phyloP scores from a whole-genome alignment of 2,329 filamentous ascomycete genomes.

The Cryphonectria naterciae region DNA sequence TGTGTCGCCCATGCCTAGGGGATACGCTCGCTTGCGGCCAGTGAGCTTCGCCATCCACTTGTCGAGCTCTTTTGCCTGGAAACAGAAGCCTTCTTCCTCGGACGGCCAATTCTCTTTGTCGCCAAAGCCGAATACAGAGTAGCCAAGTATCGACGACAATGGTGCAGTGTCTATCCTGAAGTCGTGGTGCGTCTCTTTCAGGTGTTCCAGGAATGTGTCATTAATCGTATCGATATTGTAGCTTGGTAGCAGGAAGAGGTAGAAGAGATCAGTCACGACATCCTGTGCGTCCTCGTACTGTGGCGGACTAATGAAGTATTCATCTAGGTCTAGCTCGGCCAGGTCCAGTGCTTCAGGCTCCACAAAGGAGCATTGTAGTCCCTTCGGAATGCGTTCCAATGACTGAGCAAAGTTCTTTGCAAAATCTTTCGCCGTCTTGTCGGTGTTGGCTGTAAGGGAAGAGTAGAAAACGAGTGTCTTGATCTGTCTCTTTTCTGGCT shows the following conservation, averaged over 20 bases:
- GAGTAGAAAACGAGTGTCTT: slow-evolving; percentile 87
- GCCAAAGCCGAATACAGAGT: slow-evolving; percentile 92
- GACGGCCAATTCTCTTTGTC: slow-evolving; percentile 91
- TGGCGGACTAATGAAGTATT: slow-evolving; percentile 83
- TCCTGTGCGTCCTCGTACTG: slow-evolving; percentile 55
- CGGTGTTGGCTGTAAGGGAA: slow-evolving; percentile 82
- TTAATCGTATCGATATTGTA: slow-evolving; percentile 96
- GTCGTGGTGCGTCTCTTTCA: slow-evolving; percentile 93
- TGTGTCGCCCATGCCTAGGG: slow-evolving; percentile 84
- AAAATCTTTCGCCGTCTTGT: slow-evolving; percentile 70
- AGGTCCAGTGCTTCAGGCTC: slow-evolving; percentile 74
- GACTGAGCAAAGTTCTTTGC: slow-evolving; percentile 56
- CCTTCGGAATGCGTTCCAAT: slow-evolving; percentile 52
- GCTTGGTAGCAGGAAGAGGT: slow-evolving; percentile 82
- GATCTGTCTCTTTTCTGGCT: slow-evolving; percentile 47
- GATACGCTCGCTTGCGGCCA: slow-evolving; percentile 81
- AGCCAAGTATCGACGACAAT: slow-evolving; percentile 75
- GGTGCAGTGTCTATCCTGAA: slow-evolving; percentile 93
- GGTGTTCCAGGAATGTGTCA: slow-evolving; percentile 82
- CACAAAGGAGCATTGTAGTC: slow-evolving; percentile 46
- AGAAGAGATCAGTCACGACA: slow-evolving; percentile 67
- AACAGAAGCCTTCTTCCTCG: slow-evolving; percentile 89
- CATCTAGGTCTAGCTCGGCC: slow-evolving; percentile 87
- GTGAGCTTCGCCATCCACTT: slow-evolving; percentile 98
- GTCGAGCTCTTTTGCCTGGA: slow-evolving; percentile 87